A percentile compares a stretch with the other conserved stretches of the same genome.
These are phyloP conservation scores for Globisporangium spiculum DNA, from an alignment of 352 stramenopile species.

Conservation along the genomic window DNA sequence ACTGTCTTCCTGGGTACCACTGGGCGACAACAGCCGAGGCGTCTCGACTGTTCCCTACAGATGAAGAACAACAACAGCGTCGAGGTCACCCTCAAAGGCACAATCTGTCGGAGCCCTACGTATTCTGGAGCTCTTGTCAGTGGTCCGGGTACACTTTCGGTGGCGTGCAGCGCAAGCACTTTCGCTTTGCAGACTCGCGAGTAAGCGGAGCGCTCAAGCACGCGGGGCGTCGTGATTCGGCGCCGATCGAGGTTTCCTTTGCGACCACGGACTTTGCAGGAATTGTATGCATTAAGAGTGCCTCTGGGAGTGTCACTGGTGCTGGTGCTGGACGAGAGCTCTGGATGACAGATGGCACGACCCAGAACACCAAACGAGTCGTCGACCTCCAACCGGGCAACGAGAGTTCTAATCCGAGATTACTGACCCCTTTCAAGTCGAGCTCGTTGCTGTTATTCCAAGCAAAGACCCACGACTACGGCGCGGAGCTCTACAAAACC, in stretches of 20 bases:
- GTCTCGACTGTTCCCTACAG: slow-evolving; percentile 16
- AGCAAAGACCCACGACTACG: slow-evolving; percentile 32
- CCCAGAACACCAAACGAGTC: slow-evolving; percentile 35
- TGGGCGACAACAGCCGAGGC: slow-evolving; percentile 62
- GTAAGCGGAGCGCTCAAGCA: slow-evolving; percentile 64
- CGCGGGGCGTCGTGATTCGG: slow-evolving; percentile 44
- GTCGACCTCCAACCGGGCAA: slow-evolving; percentile 38
- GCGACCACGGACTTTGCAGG: slow-evolving; percentile 58
- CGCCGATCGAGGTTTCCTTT: slow-evolving; percentile 29
- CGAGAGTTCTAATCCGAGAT: slow-evolving; percentile 36
- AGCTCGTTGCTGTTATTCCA: slow-evolving; percentile 46
- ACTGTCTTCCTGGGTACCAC: slow-evolving; percentile 69
- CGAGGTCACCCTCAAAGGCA: background rate
- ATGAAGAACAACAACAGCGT: background rate
- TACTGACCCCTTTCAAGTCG: slow-evolving; percentile 39
- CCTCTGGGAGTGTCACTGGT: background rate
- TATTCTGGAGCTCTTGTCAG: slow-evolving; percentile 76
- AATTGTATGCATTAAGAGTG: slow-evolving; percentile 62
- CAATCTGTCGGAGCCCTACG: slow-evolving; percentile 30
- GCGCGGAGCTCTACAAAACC: slow-evolving; percentile 59
- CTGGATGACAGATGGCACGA: slow-evolving; percentile 56
- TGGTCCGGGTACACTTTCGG: slow-evolving; percentile 66
- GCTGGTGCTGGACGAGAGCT: slow-evolving; percentile 41
- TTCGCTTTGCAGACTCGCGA: slow-evolving; percentile 75
- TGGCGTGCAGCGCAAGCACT: slow-evolving; percentile 39